Base-by-base conservation (phyloP, 768 basidiomycete genomes). In the Asterophora parasitica region DNA sequence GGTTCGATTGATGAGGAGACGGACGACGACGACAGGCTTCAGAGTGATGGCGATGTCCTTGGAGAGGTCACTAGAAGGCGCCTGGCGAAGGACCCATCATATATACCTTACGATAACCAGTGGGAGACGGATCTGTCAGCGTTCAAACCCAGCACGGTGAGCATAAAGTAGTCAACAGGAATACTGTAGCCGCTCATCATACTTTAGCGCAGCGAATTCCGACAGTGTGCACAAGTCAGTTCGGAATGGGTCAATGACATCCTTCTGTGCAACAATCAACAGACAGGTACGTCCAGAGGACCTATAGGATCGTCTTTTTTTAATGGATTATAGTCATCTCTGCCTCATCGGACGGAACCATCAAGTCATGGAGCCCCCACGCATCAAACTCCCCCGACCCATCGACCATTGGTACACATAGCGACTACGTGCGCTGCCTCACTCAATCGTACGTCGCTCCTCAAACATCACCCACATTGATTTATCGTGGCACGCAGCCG, bases 181-280 rank as follows among this genome's bases (percentile, higher is more conserved):
- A 36, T 28, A 36, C n/a, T n/a, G n/a, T 47, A 28, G 16, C 12
- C 28, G 20, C 46, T 48, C 38, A 53, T 40, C 37, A 34, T 50
- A 49, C 53, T 33, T 42, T 31, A 82, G 78, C 65, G 67, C 19
- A 76, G 82, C 20, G 72, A 75, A 16, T 97, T 96, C 62, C 78
- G 95, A 26, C 94, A 97, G 63, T 86, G 83, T 49, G 83, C 85
- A 7, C 93, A 97, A 61, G 78, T 81, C 4, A 93, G 97, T 63
- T 84, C 83, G 1, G 94, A 97, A 66, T 99, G 95, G 95, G 81
- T 98, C 30, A 99, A 96, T 61, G 95, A 98, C 58, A 80, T 98
- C 39, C 61, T 92, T 2, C 75, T 99, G 13, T 93, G 90, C 68
- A 94, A 97, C 61, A 76, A 82, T 51, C 92, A 96, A 55, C 93